These are phyloP conservation scores for Usnea hakonensis DNA, from an alignment of 495 filamentous ascomycete species.

Conservation along the genomic window DNA sequence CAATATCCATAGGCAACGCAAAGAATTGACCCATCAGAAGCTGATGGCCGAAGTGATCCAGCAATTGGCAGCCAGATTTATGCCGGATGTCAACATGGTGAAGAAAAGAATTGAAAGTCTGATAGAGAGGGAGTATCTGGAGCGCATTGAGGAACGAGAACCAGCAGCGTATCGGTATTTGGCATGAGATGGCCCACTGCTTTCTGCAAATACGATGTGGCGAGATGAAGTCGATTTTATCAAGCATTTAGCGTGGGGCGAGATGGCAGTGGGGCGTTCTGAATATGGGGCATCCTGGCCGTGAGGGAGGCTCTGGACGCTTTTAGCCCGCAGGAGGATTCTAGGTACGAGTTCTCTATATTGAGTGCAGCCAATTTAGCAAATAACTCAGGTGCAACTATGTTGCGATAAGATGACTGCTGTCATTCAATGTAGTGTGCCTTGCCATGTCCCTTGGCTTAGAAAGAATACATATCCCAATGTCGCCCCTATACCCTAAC, in stretches of 20 bases:
- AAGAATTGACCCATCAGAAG: conserved; percentile 68
- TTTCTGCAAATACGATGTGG: not conserved
- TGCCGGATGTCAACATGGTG: conserved; percentile 82
- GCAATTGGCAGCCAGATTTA: conserved; percentile 72
- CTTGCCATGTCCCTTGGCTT: no score
- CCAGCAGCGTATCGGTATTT: conserved; percentile 71
- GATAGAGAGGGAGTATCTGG: conserved; percentile 90
- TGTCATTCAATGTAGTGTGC: no score
- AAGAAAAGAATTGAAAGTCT: conserved; percentile 91
- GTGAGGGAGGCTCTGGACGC: not conserved
- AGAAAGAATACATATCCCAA: no score
- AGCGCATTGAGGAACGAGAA: conserved; percentile 64
- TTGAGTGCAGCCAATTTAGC: no score
- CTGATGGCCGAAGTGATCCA: conserved; percentile 78
- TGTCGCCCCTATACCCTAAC: no score
- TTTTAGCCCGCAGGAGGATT: not conserved
- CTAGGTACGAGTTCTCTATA: no score
- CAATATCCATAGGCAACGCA: conserved; percentile 64
- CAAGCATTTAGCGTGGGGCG: conserved; percentile 14
- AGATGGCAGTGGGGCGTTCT: not conserved
- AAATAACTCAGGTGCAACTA: no score
- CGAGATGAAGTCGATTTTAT: conserved; percentile 1
- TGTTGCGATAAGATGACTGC: no score
- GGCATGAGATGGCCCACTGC: conserved; percentile 37
- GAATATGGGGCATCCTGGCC: not conserved